A percentile compares a stretch with the other conserved stretches of the same genome.
phyloP scores from a whole-genome alignment of 106 monocot species.

The Posidonia australis region DNA sequence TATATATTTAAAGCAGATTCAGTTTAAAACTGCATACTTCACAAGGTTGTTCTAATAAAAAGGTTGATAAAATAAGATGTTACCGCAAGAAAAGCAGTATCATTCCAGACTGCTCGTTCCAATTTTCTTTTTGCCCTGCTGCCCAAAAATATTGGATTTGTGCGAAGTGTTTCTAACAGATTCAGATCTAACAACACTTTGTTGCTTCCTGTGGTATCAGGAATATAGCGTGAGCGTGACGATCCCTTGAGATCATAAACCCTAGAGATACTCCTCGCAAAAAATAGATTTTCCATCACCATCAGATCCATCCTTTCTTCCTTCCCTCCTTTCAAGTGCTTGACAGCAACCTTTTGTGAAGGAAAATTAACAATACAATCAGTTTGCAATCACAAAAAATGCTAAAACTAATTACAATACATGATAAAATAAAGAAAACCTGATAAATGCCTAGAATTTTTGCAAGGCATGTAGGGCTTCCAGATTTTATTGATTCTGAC shows the following conservation, averaged over 20 bases:
- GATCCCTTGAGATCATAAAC: slow-evolving; percentile 98
- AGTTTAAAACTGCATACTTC: too few species aligned
- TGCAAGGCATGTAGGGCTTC: slow-evolving; percentile 85
- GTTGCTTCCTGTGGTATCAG: slow-evolving; percentile 61
- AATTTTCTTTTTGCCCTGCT: slow-evolving; percentile 76
- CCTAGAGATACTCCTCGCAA: slow-evolving; percentile 54
- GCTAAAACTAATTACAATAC: neutral
- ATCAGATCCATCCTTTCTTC: slow-evolving; percentile 82
- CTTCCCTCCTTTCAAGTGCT: slow-evolving; percentile 62
- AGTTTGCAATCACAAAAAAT: neutral
- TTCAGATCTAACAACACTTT: slow-evolving; percentile 81
- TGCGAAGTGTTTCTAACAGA: slow-evolving; percentile 59
- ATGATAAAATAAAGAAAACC: slow-evolving; percentile 24
- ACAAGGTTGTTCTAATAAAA: neutral
- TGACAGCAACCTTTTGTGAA: slow-evolving; percentile 47
- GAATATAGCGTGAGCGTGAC: slow-evolving; percentile 62
- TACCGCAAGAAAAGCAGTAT: slow-evolving; percentile 98
- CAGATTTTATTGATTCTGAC: slow-evolving; percentile 44
- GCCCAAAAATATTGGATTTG: slow-evolving; percentile 78
- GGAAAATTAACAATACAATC: neutral
- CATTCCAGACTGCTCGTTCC: slow-evolving; percentile 96
- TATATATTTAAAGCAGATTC: neutral
- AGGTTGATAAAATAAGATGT: neutral
- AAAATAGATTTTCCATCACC: slow-evolving; percentile 94
- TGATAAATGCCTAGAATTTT: slow-evolving; percentile 89